phyloP scores from a whole-genome alignment of 352 stramenopile species.

The Pythium oligandrum region DNA sequence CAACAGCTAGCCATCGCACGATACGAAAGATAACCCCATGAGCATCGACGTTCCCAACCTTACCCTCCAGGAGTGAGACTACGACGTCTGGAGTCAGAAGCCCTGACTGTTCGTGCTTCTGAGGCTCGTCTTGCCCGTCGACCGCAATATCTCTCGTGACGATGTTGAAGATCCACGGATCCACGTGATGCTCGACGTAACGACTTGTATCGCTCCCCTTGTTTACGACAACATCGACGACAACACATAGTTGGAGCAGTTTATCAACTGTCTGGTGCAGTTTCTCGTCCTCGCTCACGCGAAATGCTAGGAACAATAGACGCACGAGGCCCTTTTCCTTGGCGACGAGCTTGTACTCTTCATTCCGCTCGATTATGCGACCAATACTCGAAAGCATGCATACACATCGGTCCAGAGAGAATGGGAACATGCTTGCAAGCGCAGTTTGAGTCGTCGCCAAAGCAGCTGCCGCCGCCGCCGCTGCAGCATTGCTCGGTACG shows the following conservation, averaged over 20 bases:
- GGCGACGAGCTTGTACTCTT: constrained; percentile 29
- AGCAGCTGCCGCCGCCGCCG: constrained; percentile 15
- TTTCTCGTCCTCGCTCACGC: constrained; percentile 18
- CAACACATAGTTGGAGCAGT: constrained; percentile 44
- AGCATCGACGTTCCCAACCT: constrained; percentile 1
- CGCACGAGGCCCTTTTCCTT: constrained; percentile 31
- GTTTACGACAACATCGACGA: constrained; percentile 21
- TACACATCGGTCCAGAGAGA: constrained; percentile 24
- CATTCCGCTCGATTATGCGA: constrained; percentile 39
- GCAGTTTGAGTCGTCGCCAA: constrained; percentile 19
- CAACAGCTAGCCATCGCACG: constrained; percentile 42
- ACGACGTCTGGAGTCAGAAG: constrained; percentile 34
- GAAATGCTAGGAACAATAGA: constrained; percentile 39
- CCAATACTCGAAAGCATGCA: constrained; percentile 39
- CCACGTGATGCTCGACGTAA: constrained; percentile 1
- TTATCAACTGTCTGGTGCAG: constrained; percentile 59
- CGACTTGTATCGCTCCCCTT: not conserved
- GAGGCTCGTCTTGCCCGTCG: not conserved
- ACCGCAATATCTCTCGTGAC: too few relatives aligned
- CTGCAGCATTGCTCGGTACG: constrained; percentile 20
- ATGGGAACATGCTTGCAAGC: constrained; percentile 24
- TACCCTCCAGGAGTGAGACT: constrained; percentile 27
- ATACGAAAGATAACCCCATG: constrained; percentile 30
- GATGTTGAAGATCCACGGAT: constrained; percentile 21
- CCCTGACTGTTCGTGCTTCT: constrained; percentile 13